Conservation (phyloP, 2,329 filamentous ascomycete genomes). For the Aspergillus hiratsukae region DNA sequence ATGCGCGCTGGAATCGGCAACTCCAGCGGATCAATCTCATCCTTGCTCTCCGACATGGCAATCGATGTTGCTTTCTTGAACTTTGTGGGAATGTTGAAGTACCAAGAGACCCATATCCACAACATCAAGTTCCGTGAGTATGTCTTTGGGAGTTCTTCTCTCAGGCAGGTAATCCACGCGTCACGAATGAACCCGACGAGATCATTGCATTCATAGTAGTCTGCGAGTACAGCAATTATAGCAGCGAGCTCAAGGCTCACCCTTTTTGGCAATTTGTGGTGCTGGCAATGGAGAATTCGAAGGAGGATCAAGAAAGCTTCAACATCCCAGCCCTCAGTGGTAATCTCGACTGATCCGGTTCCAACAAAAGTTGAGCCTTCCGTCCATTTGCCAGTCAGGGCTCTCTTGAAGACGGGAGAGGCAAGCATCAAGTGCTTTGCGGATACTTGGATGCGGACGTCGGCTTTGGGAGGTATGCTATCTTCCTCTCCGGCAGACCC, state of each 20-base stretch:
- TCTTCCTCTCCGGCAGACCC: background rate
- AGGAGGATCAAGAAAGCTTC: conserved; percentile 23
- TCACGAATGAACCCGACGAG: conserved; percentile 9
- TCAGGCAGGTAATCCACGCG: conserved; percentile 13
- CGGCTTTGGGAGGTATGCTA: background rate
- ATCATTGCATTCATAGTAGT: conserved; percentile 23
- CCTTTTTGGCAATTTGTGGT: conserved; percentile 8
- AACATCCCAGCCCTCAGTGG: conserved; percentile 18
- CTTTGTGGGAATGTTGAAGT: conserved; percentile 12
- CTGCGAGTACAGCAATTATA: conserved; percentile 18
- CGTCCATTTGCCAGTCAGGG: conserved; percentile 16
- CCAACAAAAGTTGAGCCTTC: conserved; percentile 10
- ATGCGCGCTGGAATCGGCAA: conserved; percentile 16
- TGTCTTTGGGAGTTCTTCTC: conserved; percentile 6
- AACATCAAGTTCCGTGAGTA: conserved; percentile 5
- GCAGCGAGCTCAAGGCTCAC: conserved; percentile 19
- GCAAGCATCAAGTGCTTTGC: conserved; percentile 19
- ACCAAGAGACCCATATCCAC: conserved; percentile 14
- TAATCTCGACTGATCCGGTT: conserved; percentile 18
- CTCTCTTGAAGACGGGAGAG: conserved; percentile 17
- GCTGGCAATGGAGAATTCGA: conserved; percentile 17
- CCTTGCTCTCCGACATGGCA: conserved; percentile 12
- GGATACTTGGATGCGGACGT: conserved; percentile 18
- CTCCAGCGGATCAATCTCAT: conserved; percentile 11
- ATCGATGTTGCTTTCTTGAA: conserved; percentile 15